Evolutionary conservation across 2,329 filamentous ascomycete genomes (phyloP), one percentile per base, ranked within the genome.

Genomic region (Cladophialophora exuberans): DNA sequence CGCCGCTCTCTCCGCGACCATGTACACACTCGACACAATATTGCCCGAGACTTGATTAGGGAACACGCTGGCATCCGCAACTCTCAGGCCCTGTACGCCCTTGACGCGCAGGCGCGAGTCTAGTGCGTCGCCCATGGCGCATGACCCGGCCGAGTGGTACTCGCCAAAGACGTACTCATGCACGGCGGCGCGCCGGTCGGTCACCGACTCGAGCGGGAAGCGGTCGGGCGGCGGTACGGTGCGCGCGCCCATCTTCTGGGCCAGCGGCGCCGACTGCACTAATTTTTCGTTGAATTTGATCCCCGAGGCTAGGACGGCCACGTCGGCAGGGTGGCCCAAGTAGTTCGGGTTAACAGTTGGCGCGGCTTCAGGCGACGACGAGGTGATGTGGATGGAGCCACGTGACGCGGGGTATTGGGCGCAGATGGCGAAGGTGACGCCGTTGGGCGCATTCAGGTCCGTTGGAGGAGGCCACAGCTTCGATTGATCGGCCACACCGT

Each of bases 361-460:
- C 1, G 66, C 62, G 7, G 70, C 69, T 1, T 63, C 57, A 0
- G 65, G 66, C 3, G 69, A 66, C 25, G 50, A 22, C 22, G 53
- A 58, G 15, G 52, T 58, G 45, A 81, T 73, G 55, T 82, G 79
- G 7, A 82, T 69, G 1, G 70, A 74, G 0, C 80, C 80, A 2
- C 71, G 67, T 0, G 77, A 76, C 25, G 79, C 79, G 0, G 80
- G 79, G 63, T 81, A 79, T 56, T 81, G 78, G 1, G 82, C 65
- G 54, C 53, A 50, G 15, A 80, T 76, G 53, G 76, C 74, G 0
- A 81, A 60, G 69, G 80, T 73, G 2, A 75, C 79, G 6, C 69
- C 76, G 52, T 81, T 79, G 51, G 72, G 74, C 56, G 76, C 79
- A 1, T 66, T 69, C 53, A n/a, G n/a, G n/a, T 58, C 67, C 42